Evolutionary conservation across 2,329 filamentous ascomycete genomes (phyloP), one percentile per base, ranked within the genome.

Genomic region (Malbranchea cinnamomea): DNA sequence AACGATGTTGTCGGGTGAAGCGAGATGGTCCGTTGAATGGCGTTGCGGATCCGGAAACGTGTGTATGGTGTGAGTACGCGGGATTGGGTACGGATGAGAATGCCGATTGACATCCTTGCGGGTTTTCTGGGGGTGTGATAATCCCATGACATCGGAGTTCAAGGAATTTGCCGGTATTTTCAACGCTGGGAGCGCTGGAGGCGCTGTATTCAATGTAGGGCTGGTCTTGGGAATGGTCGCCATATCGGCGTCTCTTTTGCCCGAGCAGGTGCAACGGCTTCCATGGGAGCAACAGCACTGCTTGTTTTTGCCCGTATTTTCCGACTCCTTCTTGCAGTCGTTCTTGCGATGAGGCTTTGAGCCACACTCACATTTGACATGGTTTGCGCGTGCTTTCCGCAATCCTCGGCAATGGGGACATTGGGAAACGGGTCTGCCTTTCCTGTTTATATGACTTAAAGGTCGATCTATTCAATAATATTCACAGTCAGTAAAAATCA

Each of bases 381-480:
- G 89, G 41, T 87, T 82, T 35, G 85, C 78, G 47, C 89, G 82
- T 57, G 83, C 87, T 68, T 95, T 95, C 63, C 89, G 85, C 67
- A 92, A 78, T 43, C 79, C 74, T 55, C 89, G 87, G 62, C 89
- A 98, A 62, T 98, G 89, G 44, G 83, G 73, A 61, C 89, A 98
- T 75, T 98, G 89, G 47, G 89, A 93, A 45, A 95, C 84, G 38
- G 89, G 89, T 42, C 87, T 80, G 50, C 87, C 87, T 65, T 95
- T 95, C 58, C 92, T 93, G 59, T 91, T 91, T 63, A 94, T 92
- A 55, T 92, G 83, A 50, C 82, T 78, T 42, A 95, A 71, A 42
- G 81, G 81, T 44, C 87, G 82, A 57, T 94, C 89, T 93, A 49
- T 32, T 47, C 19, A 20, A 16, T 23, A 34, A 18, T 23, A 24